Base-by-base conservation (phyloP, 2,329 filamentous ascomycete species). In the Neonectria faginata region DNA sequence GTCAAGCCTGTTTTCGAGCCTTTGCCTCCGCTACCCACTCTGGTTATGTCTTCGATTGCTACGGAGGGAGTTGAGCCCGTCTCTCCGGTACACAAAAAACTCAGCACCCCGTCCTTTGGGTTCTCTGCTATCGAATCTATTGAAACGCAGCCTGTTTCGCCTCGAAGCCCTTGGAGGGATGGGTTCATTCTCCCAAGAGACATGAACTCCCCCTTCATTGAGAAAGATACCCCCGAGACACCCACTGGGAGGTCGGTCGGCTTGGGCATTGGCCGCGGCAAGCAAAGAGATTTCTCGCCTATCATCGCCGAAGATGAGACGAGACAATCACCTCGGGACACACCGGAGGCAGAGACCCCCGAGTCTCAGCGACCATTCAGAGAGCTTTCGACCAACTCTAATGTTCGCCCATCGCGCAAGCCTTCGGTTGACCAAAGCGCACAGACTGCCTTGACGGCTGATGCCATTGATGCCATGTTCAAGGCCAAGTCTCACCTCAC, bases 391-490 rank as follows among this genome's bases (percentile, higher is more conserved):
- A 81, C 81, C 58, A 92, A 91, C 73, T 79, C 83, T 3, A 79
- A 77, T 63, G 73, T 78, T 56, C 80, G 80, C 20, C 72, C 79
- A 25, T 53, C 69, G 7, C 82, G 81, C 62, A 85, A 82, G 72
- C 72, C 68, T 22, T 57, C 80, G 44, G 77, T 84, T 20, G 93
- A 97, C 72, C 90, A 91, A 69, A 88, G 90, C 57, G 91, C 92
- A 14, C 95, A 97, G 79, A 97, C 94, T 25, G 85, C 91, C 42
- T 83, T 97, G 31, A 97, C 93, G n/a, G 88, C 92, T 0, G 88
- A 91, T 54, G 89, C 91, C 60, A 93, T 97, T 67, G 94, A 97
- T 70, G 86, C 88, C 60, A 84, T 97, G 73, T 80, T 97, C 60
- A 85, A 86, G 69, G 83, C 85, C 20, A 68, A 70, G 44, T 52